Evolutionary conservation across 164 flowering plant species (phyloP).

Genomic region (Umbilicus rupestris): DNA sequence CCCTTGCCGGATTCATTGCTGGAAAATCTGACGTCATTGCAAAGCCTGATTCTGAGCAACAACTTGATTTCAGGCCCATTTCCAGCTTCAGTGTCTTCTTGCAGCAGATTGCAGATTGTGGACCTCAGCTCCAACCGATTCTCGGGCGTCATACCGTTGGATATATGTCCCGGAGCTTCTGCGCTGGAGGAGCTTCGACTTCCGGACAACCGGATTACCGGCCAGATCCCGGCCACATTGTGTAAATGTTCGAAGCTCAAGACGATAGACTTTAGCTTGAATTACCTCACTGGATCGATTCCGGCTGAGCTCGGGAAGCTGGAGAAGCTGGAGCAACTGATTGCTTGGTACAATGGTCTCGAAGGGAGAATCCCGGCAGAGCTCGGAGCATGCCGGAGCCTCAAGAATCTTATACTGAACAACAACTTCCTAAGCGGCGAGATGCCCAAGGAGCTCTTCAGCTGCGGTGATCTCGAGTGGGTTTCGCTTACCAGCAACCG

Average conservation of each 20-base stretch:
- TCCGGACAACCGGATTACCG: slow-evolving; percentile 61
- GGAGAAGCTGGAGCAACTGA: slow-evolving; percentile 60
- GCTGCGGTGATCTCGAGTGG: slow-evolving; percentile 71
- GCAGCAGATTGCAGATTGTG: slow-evolving; percentile 35
- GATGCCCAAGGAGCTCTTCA: slow-evolving; percentile 55
- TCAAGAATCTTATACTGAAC: slow-evolving; percentile 69
- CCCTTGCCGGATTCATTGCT: slow-evolving; percentile 50
- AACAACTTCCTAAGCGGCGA: slow-evolving; percentile 54
- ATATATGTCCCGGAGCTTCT: slow-evolving; percentile 52
- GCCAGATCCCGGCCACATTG: slow-evolving; percentile 49
- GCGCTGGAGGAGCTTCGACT: slow-evolving; percentile 60
- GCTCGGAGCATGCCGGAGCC: slow-evolving; percentile 51
- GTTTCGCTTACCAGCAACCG: slow-evolving; percentile 72
- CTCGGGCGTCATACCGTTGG: slow-evolving; percentile 55
- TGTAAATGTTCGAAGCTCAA: slow-evolving; percentile 47
- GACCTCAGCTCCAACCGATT: slow-evolving; percentile 76
- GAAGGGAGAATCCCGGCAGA: slow-evolving; percentile 67
- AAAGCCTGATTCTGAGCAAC: slow-evolving; percentile 47
- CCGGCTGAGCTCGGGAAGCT: slow-evolving; percentile 63
- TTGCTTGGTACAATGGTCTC: slow-evolving; percentile 81
- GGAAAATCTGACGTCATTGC: slow-evolving; percentile 36
- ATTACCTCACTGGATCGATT: slow-evolving; percentile 66
- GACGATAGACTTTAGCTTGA: slow-evolving; percentile 68
- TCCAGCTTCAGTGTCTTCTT: slow-evolving; percentile 48
- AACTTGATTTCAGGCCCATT: slow-evolving; percentile 57